Evolutionary conservation across 768 basidiomycete species (phyloP), one percentile per base, ranked within the genome.

Genomic region (Tulasnella sp.): DNA sequence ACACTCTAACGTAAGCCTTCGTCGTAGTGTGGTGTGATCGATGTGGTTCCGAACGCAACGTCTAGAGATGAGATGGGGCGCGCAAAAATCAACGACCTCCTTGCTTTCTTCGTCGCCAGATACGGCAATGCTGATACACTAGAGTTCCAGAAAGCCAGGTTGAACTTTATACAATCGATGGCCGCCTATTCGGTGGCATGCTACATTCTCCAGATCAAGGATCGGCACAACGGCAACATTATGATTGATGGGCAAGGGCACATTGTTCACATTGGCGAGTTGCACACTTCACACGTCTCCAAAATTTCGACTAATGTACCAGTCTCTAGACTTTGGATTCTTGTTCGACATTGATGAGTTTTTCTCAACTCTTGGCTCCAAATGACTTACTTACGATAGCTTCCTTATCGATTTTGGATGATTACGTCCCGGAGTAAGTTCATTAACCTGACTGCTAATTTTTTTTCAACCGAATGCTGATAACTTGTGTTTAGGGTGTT

Each of bases 21-120:
- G 62, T 4, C 62, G 7, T 67, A 98, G 95, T 95, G 91, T 63
- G 96, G 96, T 50, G 91, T 99, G 53, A 97, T 99, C 63, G 96
- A 99, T 64, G 96, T 98, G 42, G 92, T 99, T 3, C 95, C 96
- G 0, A 92, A 98, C 69, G 83, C 96, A 0, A 99, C 96, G 0
- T 98, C 96, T 0, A 82, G 96, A 56, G 96, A 99, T 70, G 96
- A 99, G 75, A 97, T 99, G 96, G 96, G 96, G 30, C 82, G 96
- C 32, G 90, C 92, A 30, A 98, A 97, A 74, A 88, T 98, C 69
- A 98, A 98, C 65, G 94, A 99, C 69, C 78, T 99, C 19, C 79
- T 88, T 32, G 86, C 86, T 65, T 99, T 98, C 75, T 99, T 98
- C 72, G 77, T 90, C 24, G 82, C 89, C 32, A 94, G 87, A 70